Evolutionary conservation across 176 grass and related monocot genomes (phyloP).

Genomic region (Aegilops speltoides): DNA sequence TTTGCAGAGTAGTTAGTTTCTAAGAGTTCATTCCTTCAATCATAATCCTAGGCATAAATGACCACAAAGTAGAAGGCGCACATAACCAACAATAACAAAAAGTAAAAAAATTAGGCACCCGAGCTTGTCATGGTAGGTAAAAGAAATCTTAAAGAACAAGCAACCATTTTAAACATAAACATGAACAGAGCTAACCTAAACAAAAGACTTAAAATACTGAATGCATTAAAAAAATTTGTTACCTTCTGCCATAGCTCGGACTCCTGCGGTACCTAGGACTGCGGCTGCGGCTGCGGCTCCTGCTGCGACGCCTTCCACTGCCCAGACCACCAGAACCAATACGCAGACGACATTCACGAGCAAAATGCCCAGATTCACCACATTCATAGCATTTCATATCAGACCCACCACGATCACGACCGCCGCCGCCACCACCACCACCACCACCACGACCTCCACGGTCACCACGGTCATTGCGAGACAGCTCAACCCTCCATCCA

Average conservation of each 20-base stretch:
- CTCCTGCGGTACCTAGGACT: constrained; percentile 89
- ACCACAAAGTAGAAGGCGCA: background rate
- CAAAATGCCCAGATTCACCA: constrained; percentile 94
- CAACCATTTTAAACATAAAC: background rate
- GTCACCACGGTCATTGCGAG: constrained; percentile 60
- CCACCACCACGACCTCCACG: constrained; percentile 68
- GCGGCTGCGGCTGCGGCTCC: constrained; percentile 65
- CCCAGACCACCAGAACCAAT: constrained; percentile 87
- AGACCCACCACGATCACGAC: constrained; percentile 71
- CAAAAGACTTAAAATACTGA: background rate
- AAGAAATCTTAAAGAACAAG: background rate
- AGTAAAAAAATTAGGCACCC: background rate
- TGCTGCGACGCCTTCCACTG: constrained; percentile 75
- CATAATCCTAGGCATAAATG: background rate
- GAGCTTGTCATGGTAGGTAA: background rate
- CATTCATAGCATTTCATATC: constrained; percentile 97
- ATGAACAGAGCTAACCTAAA: background rate
- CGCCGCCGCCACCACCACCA: constrained; percentile 36
- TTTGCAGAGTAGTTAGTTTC: constrained; percentile 25
- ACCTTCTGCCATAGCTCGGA: constrained; percentile 95
- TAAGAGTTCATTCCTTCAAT: constrained; percentile 9
- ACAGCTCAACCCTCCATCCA: constrained; percentile 94
- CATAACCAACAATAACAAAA: background rate
- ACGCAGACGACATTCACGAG: constrained; percentile 83
- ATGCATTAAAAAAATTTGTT: background rate